Conservation (phyloP, 768 basidiomycete genomes). For the Boletus eberwhitei region DNA sequence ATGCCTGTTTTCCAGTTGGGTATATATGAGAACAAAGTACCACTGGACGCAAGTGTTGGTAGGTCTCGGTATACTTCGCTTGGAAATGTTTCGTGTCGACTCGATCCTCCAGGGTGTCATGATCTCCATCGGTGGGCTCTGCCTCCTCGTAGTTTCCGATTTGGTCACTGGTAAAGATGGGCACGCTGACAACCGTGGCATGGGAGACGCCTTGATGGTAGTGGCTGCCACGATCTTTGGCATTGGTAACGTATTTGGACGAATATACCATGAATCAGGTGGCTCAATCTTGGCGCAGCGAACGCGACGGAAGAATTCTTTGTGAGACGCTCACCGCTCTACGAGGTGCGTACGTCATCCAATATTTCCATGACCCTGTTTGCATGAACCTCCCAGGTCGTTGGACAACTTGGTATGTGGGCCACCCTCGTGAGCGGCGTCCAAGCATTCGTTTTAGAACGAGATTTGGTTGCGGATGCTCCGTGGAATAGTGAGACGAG, state of each 20-base stretch:
- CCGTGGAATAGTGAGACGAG: constrained; percentile 72
- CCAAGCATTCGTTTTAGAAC: constrained; percentile 73
- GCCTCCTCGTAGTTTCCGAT: constrained; percentile 76
- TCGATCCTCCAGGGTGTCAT: constrained; percentile 51
- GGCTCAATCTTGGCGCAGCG: constrained; percentile 40
- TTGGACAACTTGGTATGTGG: constrained; percentile 85
- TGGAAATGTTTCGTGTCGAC: neutral
- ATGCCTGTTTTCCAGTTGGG: constrained; percentile 75
- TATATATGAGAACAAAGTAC: constrained; percentile 75
- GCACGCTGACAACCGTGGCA: constrained; percentile 56
- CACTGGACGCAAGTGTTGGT: constrained; percentile 83
- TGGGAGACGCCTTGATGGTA: constrained; percentile 84
- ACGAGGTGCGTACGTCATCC: constrained; percentile 48
- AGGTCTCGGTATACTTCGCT: constrained; percentile 8
- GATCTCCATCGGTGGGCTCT: constrained; percentile 71
- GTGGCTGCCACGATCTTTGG: constrained; percentile 83
- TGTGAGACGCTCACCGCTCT: constrained; percentile 74
- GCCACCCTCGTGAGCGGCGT: constrained; percentile 72
- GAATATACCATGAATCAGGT: neutral
- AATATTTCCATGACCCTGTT: neutral
- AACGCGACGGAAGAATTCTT: constrained; percentile 89
- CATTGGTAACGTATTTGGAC: constrained; percentile 52
- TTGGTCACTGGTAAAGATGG: constrained; percentile 72
- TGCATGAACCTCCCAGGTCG: constrained; percentile 42
- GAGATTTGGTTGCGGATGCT: constrained; percentile 53